phyloP scores from a whole-genome alignment of 2,329 filamentous ascomycete genomes.

The Apiospora malaysiana region DNA sequence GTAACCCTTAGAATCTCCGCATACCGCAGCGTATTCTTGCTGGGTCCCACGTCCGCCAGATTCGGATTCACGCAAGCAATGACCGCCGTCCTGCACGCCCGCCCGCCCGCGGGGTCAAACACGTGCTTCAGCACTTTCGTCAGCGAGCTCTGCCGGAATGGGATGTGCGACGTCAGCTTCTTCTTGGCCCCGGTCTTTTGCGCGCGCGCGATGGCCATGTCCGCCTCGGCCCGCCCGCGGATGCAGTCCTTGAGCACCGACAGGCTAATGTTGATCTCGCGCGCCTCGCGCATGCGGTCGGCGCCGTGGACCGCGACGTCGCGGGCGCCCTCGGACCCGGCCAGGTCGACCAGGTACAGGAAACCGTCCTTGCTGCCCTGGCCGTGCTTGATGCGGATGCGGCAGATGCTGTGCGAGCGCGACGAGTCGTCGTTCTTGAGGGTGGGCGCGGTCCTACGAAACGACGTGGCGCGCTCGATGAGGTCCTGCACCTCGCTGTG shows the following conservation, averaged over 20 bases:
- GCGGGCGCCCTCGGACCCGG: constrained; percentile 54
- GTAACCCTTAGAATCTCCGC: constrained; percentile 52
- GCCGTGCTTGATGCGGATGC: constrained; percentile 48
- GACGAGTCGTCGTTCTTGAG: constrained; percentile 54
- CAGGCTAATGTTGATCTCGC: constrained; percentile 55
- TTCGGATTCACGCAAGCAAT: constrained; percentile 55
- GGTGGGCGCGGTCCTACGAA: constrained; percentile 50
- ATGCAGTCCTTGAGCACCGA: constrained; percentile 60
- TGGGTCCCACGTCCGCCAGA: constrained; percentile 48
- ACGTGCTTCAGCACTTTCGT: constrained; percentile 57
- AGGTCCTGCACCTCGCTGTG: constrained; percentile 38
- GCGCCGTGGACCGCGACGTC: constrained; percentile 47
- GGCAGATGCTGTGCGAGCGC: constrained; percentile 55
- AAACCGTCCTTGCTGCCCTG: constrained; percentile 43
- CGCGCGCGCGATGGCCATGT: constrained; percentile 31
- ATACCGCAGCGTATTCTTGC: constrained; percentile 56
- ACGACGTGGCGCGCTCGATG: constrained; percentile 45
- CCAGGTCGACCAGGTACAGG: constrained; percentile 52
- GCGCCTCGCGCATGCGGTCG: constrained; percentile 52
- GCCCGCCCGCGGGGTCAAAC: constrained; percentile 49
- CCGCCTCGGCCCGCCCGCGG: constrained; percentile 47
- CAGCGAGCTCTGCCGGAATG: constrained; percentile 52
- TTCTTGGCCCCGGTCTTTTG: constrained; percentile 20
- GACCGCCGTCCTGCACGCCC: constrained; percentile 50
- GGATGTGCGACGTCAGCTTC: constrained; percentile 46